phyloP scores from a whole-genome alignment of 2,329 filamentous ascomycete species.

The Scedosporium aurantiacum region DNA sequence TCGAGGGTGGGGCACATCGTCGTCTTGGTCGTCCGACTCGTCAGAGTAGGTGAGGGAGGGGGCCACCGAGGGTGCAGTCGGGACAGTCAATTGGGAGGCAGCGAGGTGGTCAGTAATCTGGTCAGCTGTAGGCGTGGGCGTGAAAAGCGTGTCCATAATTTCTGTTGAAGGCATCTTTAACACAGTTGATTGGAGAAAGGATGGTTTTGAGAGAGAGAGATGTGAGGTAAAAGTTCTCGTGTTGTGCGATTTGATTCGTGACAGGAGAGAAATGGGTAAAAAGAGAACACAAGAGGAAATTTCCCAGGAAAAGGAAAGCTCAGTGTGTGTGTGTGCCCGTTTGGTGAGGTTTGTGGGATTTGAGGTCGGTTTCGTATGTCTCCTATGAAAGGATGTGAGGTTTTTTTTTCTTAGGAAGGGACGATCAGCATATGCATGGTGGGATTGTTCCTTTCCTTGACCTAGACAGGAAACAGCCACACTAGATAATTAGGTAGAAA shows the following conservation, averaged over 20 bases:
- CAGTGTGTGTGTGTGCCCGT: background rate
- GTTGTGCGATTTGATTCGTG: background rate
- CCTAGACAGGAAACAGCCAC: background rate
- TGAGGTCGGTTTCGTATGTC: background rate
- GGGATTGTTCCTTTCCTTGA: background rate
- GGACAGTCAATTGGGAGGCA: background rate
- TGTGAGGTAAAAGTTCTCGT: background rate
- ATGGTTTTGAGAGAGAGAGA: background rate
- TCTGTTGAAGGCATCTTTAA: constrained; percentile 13
- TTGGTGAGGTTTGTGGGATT: background rate
- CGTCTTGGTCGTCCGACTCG: constrained; percentile 49
- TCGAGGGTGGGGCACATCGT: constrained; percentile 28
- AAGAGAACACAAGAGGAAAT: background rate
- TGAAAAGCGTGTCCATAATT: constrained; percentile 20
- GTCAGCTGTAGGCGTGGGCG: constrained; percentile 16
- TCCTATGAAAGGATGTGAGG: background rate
- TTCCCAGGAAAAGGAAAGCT: background rate
- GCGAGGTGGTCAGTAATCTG: background rate
- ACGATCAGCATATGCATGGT: background rate
- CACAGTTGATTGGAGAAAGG: background rate
- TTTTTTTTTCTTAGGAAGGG: background rate
- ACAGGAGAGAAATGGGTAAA: background rate
- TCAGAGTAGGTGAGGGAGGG: constrained; percentile 54
- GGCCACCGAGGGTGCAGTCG: constrained; percentile 35
- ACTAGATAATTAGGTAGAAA: background rate